phyloP scores from a whole-genome alignment of 768 basidiomycete genomes.

The Tylopilus sp. region DNA sequence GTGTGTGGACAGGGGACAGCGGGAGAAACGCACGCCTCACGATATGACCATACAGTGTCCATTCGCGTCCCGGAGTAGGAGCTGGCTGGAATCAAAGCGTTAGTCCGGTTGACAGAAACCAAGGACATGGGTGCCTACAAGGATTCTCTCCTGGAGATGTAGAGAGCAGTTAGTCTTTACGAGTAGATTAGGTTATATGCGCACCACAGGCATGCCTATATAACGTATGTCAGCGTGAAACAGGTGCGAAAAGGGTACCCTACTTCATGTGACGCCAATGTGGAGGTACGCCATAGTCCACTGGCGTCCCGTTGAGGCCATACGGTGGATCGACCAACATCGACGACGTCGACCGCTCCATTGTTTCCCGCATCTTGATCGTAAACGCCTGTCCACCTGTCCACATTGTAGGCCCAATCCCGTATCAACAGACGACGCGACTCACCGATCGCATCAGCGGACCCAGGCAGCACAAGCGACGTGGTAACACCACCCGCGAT shows the following conservation, averaged over 20 bases:
- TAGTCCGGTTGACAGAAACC: background rate
- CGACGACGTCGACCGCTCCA: slow-evolving; percentile 62
- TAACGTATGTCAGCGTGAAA: slow-evolving; percentile 2
- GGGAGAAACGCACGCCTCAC: slow-evolving; percentile 41
- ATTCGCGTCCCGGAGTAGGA: slow-evolving; percentile 49
- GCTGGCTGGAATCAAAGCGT: slow-evolving; percentile 8
- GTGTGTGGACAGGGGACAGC: background rate
- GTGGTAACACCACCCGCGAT: slow-evolving; percentile 74
- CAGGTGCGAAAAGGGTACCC: slow-evolving; percentile 7
- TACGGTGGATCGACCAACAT: slow-evolving; percentile 75
- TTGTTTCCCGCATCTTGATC: slow-evolving; percentile 71
- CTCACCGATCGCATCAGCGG: slow-evolving; percentile 57
- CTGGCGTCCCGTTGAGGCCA: slow-evolving; percentile 39
- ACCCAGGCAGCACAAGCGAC: slow-evolving; percentile 72
- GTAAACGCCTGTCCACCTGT: slow-evolving; percentile 75
- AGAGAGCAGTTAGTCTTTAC: background rate
- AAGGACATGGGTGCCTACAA: slow-evolving; percentile 18
- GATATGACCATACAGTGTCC: slow-evolving; percentile 66
- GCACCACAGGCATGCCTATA: slow-evolving; percentile 56
- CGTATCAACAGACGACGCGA: background rate
- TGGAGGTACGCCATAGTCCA: slow-evolving; percentile 32
- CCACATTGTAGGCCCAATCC: background rate
- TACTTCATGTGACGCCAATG: slow-evolving; percentile 80
- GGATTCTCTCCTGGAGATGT: slow-evolving; percentile 53
- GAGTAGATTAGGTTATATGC: slow-evolving; percentile 26